Evolutionary conservation across 2,329 filamentous ascomycete species (phyloP).

Genomic region (Stemphylium vesicarium): DNA sequence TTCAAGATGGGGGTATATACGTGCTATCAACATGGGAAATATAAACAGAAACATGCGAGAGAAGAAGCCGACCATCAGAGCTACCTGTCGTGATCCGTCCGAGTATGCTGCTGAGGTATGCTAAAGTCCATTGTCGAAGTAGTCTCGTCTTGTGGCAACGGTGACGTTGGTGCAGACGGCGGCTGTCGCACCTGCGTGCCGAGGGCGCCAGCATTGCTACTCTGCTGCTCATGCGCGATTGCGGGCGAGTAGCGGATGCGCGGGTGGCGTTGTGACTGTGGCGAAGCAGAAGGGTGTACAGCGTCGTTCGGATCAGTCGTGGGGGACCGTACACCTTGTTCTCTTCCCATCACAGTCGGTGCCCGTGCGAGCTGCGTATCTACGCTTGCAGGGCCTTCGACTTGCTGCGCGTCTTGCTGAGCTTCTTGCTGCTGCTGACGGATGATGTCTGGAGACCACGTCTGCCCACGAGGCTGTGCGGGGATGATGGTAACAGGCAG

Average conservation of each 20-base stretch:
- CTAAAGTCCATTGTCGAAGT: conserved; percentile 11
- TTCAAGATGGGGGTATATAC: conserved; percentile 30
- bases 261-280: conserved; percentile 25
- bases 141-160: conserved; percentile 5
- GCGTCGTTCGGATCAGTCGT: conserved; percentile 18
- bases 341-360: conserved; percentile 26
- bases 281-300: conserved; percentile 15
- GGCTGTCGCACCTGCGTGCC: conserved; percentile 22
- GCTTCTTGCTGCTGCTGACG: conserved; percentile 27
- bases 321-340: conserved; percentile 20
- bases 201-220: conserved; percentile 11
- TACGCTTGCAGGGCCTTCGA: conserved; percentile 19
- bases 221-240: conserved; percentile 13
- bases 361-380: conserved; percentile 25
- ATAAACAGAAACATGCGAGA: conserved; percentile 29
- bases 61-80: background rate
- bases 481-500: conserved; percentile 67
- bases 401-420: conserved; percentile 25
- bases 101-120: conserved; percentile 16
- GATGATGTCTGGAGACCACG: conserved; percentile 58
- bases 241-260: conserved; percentile 37
- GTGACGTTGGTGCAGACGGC: background rate
- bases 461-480: conserved; percentile 61
- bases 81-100: conserved; percentile 43
- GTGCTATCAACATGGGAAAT: conserved; percentile 28